Conservation (phyloP, 129 eudicot species). For the Heracleum sosnowskyi region DNA sequence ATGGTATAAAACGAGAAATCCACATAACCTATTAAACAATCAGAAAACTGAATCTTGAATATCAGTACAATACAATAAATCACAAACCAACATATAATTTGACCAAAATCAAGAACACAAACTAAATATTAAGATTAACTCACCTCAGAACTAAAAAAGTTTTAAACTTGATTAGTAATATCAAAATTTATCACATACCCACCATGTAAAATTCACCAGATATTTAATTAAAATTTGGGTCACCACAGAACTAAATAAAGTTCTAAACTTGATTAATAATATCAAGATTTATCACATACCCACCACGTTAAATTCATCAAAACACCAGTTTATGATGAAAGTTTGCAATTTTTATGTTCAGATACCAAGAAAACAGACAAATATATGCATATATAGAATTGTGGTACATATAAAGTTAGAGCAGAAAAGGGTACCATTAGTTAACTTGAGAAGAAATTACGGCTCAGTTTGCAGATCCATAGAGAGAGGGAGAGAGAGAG, state of each 20-base stretch:
- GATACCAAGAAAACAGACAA: not conserved
- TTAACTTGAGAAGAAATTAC: constrained; percentile 19
- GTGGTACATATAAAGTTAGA: not conserved
- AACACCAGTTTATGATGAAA: constrained; percentile 2
- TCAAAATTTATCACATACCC: not conserved
- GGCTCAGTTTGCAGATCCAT: constrained; percentile 31
- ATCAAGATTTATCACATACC: not conserved
- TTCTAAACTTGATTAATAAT: not conserved
- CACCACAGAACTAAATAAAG: not conserved
- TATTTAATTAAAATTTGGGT: not conserved
- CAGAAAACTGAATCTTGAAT: not conserved
- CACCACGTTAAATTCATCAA: not conserved
- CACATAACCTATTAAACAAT: not conserved
- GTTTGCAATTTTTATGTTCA: not conserved
- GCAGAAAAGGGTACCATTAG: constrained; percentile 3
- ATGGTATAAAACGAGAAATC: not conserved
- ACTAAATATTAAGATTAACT: not conserved
- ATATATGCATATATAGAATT: not conserved
- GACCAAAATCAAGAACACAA: not conserved
- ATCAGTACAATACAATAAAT: not conserved
- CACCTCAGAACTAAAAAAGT: not conserved
- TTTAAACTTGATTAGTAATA: not conserved
- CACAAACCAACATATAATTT: not conserved
- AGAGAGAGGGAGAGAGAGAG: no score
- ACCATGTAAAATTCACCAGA: not conserved